Percentiles rank a stretch among this genome's conserved stretches.
Evolutionary conservation across 371 early-diverging fungal species (phyloP).

Genomic region (Haplosporangium sp.): DNA sequence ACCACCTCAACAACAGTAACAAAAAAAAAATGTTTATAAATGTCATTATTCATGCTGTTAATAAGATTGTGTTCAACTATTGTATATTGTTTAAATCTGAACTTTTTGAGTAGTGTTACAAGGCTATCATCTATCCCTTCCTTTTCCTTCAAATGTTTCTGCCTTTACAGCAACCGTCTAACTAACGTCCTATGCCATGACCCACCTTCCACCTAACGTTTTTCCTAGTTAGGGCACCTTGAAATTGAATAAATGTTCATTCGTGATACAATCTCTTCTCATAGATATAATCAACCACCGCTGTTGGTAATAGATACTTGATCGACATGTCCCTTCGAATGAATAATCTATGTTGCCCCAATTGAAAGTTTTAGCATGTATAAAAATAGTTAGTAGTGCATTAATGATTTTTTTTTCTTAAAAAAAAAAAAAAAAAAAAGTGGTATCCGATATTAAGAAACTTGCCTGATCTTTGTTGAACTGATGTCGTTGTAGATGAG

Average conservation of each 20-base stretch:
- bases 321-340: conserved; percentile 95
- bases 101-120: no score
- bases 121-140: no score
- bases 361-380: not conserved
- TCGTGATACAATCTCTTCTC: conserved; percentile 75
- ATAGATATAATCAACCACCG: conserved; percentile 93
- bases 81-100: not conserved
- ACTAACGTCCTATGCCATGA: not conserved
- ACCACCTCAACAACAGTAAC: no score
- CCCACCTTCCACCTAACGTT: not conserved
- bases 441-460: not conserved
- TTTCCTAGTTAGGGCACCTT: not conserved
- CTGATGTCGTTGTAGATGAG: conserved; percentile 96
- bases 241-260: not conserved
- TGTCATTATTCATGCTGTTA: not conserved
- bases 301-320: conserved; percentile 93
- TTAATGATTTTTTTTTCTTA: no score
- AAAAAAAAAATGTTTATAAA: not conserved
- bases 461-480: conserved; percentile 91
- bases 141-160: no score
- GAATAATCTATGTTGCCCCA: conserved; percentile 74
- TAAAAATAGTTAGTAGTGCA: not conserved
- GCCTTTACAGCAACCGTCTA: no score
- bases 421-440: not conserved
- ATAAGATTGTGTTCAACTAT: not conserved